Percentiles rank a stretch among this genome's conserved stretches.
Conservation (phyloP, 345 rosid species). For the Iberis pinnata region DNA sequence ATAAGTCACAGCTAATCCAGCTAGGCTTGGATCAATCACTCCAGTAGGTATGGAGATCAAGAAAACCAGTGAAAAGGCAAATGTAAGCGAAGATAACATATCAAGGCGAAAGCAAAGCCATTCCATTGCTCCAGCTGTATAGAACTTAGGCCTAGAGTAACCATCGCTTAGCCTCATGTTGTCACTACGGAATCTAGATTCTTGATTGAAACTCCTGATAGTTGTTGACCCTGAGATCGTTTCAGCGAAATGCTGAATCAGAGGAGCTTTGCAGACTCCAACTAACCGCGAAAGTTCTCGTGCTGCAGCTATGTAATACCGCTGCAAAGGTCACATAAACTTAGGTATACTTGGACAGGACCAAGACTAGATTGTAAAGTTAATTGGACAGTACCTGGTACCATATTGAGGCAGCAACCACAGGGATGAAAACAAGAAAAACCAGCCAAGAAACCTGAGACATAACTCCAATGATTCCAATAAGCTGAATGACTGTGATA, state of each 20-base stretch:
- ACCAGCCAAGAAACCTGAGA: slow-evolving; percentile 82
- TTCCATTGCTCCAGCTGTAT: slow-evolving; percentile 60
- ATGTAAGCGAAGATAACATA: slow-evolving; percentile 56
- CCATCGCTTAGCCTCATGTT: slow-evolving; percentile 58
- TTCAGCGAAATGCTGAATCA: slow-evolving; percentile 80
- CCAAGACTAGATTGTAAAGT: not conserved
- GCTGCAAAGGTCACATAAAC: slow-evolving; percentile 35
- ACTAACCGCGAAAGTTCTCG: slow-evolving; percentile 65
- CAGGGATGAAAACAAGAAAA: slow-evolving; percentile 63
- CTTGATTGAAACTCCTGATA: slow-evolving; percentile 74
- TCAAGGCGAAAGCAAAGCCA: slow-evolving; percentile 84
- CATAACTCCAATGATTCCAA: slow-evolving; percentile 65
- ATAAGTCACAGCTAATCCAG: slow-evolving; percentile 79
- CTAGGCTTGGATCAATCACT: slow-evolving; percentile 69
- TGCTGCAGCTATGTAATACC: slow-evolving; percentile 60
- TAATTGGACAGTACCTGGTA: slow-evolving; percentile 51
- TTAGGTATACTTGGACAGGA: not conserved
- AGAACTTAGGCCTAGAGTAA: slow-evolving; percentile 60
- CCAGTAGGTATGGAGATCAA: slow-evolving; percentile 58
- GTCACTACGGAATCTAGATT: slow-evolving; percentile 51
- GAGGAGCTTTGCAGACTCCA: slow-evolving; percentile 79
- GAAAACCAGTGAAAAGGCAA: slow-evolving; percentile 61
- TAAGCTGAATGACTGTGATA: slow-evolving; percentile 47
- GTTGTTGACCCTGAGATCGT: slow-evolving; percentile 71
- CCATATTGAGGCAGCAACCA: slow-evolving; percentile 55